phyloP scores from a whole-genome alignment of 176 grass and related monocot species.

The sorghum (Sorghum bicolor) region Sorghum_bicolor_NCBIv3 NC_012874.2:62915001-62915500 shows the following conservation, averaged over 20 bases:
- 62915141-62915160: too few relatives aligned
- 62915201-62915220: not conserved
- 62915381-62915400: conserved; percentile 55
- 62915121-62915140: not conserved
- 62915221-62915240: conserved; percentile 1
- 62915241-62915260: conserved; percentile 24
- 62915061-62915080: conserved; percentile 35
- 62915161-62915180: not conserved
- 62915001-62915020: conserved; percentile 12
- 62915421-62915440: conserved; percentile 61
- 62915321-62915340: conserved; percentile 37
- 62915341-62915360: conserved; percentile 84
- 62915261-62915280: conserved; percentile 20
- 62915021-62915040: conserved; percentile 37
- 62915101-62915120: not conserved
- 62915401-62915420: conserved; percentile 24
- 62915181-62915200: conserved; percentile 31
- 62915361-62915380: conserved; percentile 79
- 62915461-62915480: not conserved
- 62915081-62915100: conserved; percentile 18
- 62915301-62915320: conserved; percentile 41
- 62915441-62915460: conserved; percentile 71
- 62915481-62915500: not conserved
- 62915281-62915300: conserved; percentile 41
- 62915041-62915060: conserved; percentile 68